These are phyloP conservation scores for Gaeumannomyces sp. DNA, from an alignment of 2,329 filamentous ascomycete species.

Conservation along the genomic window DNA sequence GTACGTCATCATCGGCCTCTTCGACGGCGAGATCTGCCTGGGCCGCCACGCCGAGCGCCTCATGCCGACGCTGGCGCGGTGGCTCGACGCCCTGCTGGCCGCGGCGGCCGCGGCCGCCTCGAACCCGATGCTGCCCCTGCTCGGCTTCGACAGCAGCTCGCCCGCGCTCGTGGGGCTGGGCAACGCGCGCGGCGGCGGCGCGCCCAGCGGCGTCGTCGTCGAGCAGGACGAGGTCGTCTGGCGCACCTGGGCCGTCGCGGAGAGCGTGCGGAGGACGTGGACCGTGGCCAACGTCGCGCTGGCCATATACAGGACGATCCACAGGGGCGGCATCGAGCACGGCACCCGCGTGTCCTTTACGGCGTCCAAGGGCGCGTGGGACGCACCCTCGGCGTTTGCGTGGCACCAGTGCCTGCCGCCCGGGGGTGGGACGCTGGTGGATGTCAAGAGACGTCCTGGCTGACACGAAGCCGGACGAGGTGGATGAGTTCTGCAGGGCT, in stretches of 20 bases:
- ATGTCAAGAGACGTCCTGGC: slow-evolving; percentile 12
- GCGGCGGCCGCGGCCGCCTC: neutral
- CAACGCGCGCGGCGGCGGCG: neutral
- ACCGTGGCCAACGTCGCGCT: slow-evolving; percentile 17
- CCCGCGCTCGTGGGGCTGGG: neutral
- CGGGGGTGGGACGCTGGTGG: slow-evolving; percentile 5
- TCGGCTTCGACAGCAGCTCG: slow-evolving; percentile 3
- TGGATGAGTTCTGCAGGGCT: slow-evolving; percentile 16
- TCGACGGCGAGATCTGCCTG: slow-evolving; percentile 41
- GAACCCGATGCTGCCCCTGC: neutral
- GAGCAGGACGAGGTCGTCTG: slow-evolving; percentile 11
- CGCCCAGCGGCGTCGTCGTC: neutral
- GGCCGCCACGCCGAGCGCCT: slow-evolving; percentile 31
- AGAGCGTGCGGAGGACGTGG: slow-evolving; percentile 26
- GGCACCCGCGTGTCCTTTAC: slow-evolving; percentile 21
- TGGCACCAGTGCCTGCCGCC: slow-evolving; percentile 16
- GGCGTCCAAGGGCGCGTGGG: slow-evolving; percentile 21
- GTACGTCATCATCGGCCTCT: slow-evolving; percentile 44
- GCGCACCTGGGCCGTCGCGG: slow-evolving; percentile 26
- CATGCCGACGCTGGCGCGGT: slow-evolving; percentile 14
- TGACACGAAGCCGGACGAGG: slow-evolving; percentile 11
- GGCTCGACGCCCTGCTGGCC: neutral
- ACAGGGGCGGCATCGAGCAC: slow-evolving; percentile 18
- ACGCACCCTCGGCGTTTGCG: slow-evolving; percentile 17
- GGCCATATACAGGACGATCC: slow-evolving; percentile 18